Evolutionary conservation across 345 rosid species (phyloP), one percentile per base, ranked within the genome.

Genomic region (Rhodamnia rubescens): DNA sequence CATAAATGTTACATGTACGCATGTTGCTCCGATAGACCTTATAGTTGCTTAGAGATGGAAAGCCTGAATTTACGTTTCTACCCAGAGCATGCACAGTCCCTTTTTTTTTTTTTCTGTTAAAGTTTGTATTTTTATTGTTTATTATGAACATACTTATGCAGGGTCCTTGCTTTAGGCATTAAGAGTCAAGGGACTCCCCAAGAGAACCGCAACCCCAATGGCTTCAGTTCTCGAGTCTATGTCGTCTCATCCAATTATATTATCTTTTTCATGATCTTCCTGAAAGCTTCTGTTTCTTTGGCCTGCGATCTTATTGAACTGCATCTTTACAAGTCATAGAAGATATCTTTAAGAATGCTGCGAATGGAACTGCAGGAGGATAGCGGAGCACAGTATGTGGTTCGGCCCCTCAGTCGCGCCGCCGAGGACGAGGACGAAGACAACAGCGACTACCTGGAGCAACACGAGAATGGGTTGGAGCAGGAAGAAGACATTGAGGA

Each of bases 361-460:
- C 29, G 3, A 22, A n/a, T 22, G 27, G 51, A 54, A 53, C 2
- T 83, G 74, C 52, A 93, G 98, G 94, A 91, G 90, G 98, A 93
- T 87, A 82, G 91, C 86, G 96, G 96, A 52, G 94, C 95, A 3
- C 96, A 96, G 84, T 96, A 92, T 83, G 88, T 95, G 32, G 94
- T 95, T 42, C 92, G 89, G 85, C 95, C 98, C 2, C 92, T 94
- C 10, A 94, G 85, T 81, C 86, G 86, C 6, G 4, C 14, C 52
- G 91, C 95, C 11, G 98, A 94, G 85, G 99, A 94, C 7, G 98
- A 96, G 87, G 98, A 44, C 4, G 54, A 94, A 86, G 95, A 95
- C 36, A 95, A 94, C 14, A 93, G 94, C 88, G 98, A 94, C 87
- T 93, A 93, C 56, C 44, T 69, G 44, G 98, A 95, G 74, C 97